A percentile compares a stretch with the other conserved stretches of the same genome.
These are phyloP conservation scores for Colletotrichum sp. DNA, from an alignment of 2,329 filamentous ascomycete genomes.

Conservation along the genomic window DNA sequence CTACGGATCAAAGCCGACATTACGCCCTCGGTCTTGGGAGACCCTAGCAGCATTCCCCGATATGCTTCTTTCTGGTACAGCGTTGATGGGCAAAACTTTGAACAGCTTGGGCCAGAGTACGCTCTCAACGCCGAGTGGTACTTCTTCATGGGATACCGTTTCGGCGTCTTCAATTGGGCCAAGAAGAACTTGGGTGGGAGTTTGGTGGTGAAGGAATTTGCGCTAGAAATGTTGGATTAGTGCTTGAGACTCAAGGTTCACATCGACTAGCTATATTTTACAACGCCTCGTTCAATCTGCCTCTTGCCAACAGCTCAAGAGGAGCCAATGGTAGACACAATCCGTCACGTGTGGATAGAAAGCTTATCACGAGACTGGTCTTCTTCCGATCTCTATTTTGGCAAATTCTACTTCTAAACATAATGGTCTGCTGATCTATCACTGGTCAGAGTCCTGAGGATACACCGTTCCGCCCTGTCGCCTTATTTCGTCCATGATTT, in stretches of 20 bases:
- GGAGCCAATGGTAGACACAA: accelerated
- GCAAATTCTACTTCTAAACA: not conserved
- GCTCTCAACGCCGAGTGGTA: conserved; percentile 42
- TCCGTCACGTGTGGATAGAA: accelerated
- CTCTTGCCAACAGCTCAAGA: accelerated
- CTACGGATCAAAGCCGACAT: conserved; percentile 24
- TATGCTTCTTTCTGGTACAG: conserved; percentile 39
- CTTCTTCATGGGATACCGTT: conserved; percentile 53
- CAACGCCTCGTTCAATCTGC: not conserved
- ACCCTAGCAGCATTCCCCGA: not conserved
- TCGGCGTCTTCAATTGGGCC: conserved; percentile 53
- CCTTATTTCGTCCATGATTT: conserved; percentile 51
- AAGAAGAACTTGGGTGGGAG: conserved; percentile 33
- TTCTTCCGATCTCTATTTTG: not conserved
- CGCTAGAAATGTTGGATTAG: not conserved
- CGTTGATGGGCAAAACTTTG: conserved; percentile 42
- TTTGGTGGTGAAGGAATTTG: not conserved
- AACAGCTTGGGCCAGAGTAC: conserved; percentile 35
- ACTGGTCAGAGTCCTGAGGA: conserved; percentile 26
- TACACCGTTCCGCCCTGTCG: conserved; percentile 32
- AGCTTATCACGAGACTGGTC: accelerated
- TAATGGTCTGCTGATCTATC: not conserved
- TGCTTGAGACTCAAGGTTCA: not conserved
- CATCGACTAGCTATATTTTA: too few relatives aligned
- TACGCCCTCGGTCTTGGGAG: conserved; percentile 13